These are phyloP conservation scores for Solanum tacnaense DNA, from an alignment of 257 asterid genomes.

Conservation along the genomic window DNA sequence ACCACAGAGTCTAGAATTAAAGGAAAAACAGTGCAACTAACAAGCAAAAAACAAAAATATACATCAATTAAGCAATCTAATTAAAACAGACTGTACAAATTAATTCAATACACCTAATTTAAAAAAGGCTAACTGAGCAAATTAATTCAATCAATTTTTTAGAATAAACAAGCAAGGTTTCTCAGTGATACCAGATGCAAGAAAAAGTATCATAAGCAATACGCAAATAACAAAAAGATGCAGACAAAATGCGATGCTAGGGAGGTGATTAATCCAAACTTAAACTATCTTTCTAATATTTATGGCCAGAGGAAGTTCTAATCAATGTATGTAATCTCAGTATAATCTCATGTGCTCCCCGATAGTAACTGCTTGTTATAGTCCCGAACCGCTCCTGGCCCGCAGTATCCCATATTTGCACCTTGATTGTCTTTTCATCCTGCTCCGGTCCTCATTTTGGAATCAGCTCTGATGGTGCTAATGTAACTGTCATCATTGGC, in stretches of 20 bases:
- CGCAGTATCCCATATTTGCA: constrained; percentile 95
- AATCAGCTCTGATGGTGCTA: constrained; percentile 97
- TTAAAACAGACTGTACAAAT: not conserved
- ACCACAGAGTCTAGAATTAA: not conserved
- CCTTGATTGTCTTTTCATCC: constrained; percentile 88
- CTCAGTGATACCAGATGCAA: not conserved
- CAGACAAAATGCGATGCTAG: not conserved
- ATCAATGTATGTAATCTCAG: constrained; percentile 34
- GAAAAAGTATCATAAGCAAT: not conserved
- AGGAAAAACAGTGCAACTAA: not conserved
- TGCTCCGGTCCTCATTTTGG: constrained; percentile 88
- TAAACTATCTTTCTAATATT: not conserved
- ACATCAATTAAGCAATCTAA: not conserved
- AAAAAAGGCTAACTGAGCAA: not conserved
- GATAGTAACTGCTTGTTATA: constrained; percentile 93
- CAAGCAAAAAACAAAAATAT: not conserved
- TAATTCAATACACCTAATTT: not conserved
- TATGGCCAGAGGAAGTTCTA: not conserved
- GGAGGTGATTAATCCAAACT: not conserved
- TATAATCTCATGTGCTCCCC: constrained; percentile 95
- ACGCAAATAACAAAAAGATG: not conserved
- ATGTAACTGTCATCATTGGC: constrained; percentile 90
- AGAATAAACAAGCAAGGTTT: not conserved
- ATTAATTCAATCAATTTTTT: not conserved
- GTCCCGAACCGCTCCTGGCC: constrained; percentile 97